phyloP scores from a whole-genome alignment of 768 basidiomycete genomes.

The Suillus decipiens region DNA sequence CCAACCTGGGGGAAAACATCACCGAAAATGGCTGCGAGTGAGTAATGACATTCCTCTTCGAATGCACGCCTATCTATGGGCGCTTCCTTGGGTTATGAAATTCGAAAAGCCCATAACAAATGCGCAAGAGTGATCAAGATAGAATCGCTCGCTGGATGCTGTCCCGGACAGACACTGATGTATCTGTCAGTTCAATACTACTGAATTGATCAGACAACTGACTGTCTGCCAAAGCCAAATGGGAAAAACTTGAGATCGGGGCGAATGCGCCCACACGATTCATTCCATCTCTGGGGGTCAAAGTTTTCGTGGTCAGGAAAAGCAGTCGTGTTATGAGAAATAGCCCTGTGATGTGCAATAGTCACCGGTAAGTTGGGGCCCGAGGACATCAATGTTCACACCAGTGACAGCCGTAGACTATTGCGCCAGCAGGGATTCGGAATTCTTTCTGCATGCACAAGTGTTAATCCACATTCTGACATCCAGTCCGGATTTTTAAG shows the following conservation, averaged over 20 bases:
- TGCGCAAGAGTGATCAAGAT: conserved; percentile 62
- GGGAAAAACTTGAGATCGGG: conserved; percentile 48
- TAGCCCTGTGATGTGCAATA: conserved; percentile 36
- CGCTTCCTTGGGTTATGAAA: conserved; percentile 44
- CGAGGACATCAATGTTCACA: not conserved
- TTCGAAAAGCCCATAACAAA: conserved; percentile 62
- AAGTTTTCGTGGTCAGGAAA: conserved; percentile 57
- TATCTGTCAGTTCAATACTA: not conserved
- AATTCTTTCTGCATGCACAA: conserved; percentile 22
- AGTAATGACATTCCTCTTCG: conserved; percentile 53
- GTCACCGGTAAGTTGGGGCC: not conserved
- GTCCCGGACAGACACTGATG: conserved; percentile 58
- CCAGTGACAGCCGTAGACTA: conserved; percentile 26
- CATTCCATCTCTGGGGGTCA: conserved; percentile 58
- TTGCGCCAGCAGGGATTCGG: conserved; percentile 26
- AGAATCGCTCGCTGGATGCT: conserved; percentile 46
- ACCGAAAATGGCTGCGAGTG: conserved; percentile 60
- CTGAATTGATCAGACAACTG: not conserved
- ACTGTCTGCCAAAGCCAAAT: conserved; percentile 56
- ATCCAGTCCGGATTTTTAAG: not conserved
- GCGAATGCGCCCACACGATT: conserved; percentile 41
- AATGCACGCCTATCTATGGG: conserved; percentile 62
- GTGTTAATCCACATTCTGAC: not conserved
- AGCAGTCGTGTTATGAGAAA: conserved; percentile 49
- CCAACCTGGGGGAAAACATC: conserved; percentile 47